Percentiles rank a stretch among this genome's conserved stretches.
Conservation (phyloP, 148 eudicot species). For the Rhododendron vialii region DNA sequence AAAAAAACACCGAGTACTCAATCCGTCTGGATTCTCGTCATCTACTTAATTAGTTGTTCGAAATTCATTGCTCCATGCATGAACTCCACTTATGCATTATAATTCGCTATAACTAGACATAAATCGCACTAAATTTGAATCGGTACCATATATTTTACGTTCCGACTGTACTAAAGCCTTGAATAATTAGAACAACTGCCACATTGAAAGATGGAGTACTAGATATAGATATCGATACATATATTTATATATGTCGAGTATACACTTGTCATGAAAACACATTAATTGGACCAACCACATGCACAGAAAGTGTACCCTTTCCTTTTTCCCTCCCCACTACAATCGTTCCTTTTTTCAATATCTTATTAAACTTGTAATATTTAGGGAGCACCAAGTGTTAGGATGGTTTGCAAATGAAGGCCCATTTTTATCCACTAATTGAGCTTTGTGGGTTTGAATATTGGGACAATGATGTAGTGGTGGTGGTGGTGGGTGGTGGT, state of each 20-base stretch:
- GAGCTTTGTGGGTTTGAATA: constrained; percentile 15
- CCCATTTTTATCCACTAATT: constrained; percentile 14
- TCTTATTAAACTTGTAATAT: background rate
- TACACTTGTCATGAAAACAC: too few species aligned
- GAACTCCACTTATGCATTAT: background rate
- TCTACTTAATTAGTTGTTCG: background rate
- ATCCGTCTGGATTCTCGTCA: background rate
- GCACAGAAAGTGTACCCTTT: background rate
- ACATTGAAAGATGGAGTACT: too few species aligned
- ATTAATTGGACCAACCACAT: background rate
- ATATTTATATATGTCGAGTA: background rate
- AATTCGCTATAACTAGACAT: background rate
- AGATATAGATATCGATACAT: background rate
- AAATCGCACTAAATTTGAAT: too few species aligned
- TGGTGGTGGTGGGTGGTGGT: constrained; percentile 26
- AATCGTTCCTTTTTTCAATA: background rate
- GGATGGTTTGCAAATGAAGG: constrained; percentile 9
- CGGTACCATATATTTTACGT: too few species aligned
- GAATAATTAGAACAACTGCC: too few species aligned
- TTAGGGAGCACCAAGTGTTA: constrained; percentile 34
- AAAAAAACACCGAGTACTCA: background rate
- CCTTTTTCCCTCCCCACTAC: background rate
- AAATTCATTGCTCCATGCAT: background rate
- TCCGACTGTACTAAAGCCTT: too few species aligned
- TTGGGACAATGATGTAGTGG: background rate